phyloP scores from a whole-genome alignment of 371 early-diverging fungal genomes.

The Lichtheimia ornata region DNA sequence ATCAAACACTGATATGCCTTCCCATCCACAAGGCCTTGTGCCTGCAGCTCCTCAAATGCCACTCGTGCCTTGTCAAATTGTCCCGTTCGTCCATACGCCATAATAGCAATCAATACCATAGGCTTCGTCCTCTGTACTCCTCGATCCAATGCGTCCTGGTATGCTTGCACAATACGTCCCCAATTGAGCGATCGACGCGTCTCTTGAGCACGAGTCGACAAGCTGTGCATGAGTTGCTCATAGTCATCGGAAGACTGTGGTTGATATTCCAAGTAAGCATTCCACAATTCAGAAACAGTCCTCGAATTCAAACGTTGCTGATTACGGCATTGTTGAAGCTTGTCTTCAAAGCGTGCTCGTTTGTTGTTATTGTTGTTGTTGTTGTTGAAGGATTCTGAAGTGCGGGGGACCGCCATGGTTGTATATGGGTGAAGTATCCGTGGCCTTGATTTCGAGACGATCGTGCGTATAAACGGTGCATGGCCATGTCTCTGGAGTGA shows the following conservation, averaged over 20 bases:
- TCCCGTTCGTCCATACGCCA: slow-evolving; percentile 26
- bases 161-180: slow-evolving; percentile 20
- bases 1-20: slow-evolving; percentile 21
- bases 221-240: slow-evolving; percentile 26
- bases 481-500: slow-evolving; percentile 25
- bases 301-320: background rate
- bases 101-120: slow-evolving; percentile 24
- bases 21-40: slow-evolving; percentile 7
- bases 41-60: slow-evolving; percentile 18
- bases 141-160: slow-evolving; percentile 15
- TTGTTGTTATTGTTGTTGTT: background rate
- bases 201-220: slow-evolving; percentile 10
- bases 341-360: slow-evolving; percentile 6
- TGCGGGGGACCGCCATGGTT: background rate
- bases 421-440: slow-evolving; percentile 7
- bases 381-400: background rate
- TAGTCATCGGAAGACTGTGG: slow-evolving; percentile 24
- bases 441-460: background rate
- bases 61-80: slow-evolving; percentile 12
- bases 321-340: slow-evolving; percentile 5
- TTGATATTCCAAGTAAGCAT: slow-evolving; percentile 13
- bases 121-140: slow-evolving; percentile 14
- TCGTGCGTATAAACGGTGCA: slow-evolving; percentile 3
- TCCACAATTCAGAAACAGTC: slow-evolving; percentile 12
- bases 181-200: slow-evolving; percentile 22